Base-by-base conservation (phyloP, 163 green algal genomes). In the Chlorella variabilis region DNA sequence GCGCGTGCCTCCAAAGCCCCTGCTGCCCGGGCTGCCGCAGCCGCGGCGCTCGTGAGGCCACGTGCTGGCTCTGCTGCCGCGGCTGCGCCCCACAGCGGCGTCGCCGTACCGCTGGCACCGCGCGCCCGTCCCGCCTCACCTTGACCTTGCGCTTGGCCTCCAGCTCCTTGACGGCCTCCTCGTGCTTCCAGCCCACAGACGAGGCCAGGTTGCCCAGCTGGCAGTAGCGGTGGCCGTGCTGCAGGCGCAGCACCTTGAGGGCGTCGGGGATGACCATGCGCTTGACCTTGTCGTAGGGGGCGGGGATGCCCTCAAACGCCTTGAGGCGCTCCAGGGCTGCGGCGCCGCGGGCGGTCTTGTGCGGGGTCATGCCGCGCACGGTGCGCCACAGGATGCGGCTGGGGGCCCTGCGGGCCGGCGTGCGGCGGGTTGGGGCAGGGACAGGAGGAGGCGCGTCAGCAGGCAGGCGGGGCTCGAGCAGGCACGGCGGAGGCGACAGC, bases 221-320 rank as follows among this genome's bases (percentile, higher is more conserved):
- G 85, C 85, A 89, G 87, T 87, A 90, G 38, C 89, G 87, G 84
- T 90, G 87, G 73, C 89, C 89, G 66, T 92, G 87, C 75, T 87
- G 74, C 79, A 94, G 83, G 61, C 90, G 83, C 54, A 92, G 82
- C 49, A 95, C 93, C 91, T 98, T 97, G 36, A 99, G 93, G 33
- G 96, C 96, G 51, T 98, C 94, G 41, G 96, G 96, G 71, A 99
- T 91, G 33, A 98, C 95, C 87, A 98, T 75, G 85, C 95, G 93
- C 94, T 99, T 98, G 41, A 93, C 85, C 84, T 95, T 97, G 92
- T 99, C 96, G 89, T 98, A 99, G 25, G 96, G 95, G n/a, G 89
- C 71, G 25, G 97, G 97, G 54, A 99, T 89, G 75, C 97, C 97
- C 93, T 99, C 97, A 85, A 96, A 99, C 39, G 49, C 84, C 94